Evolutionary conservation across 768 basidiomycete species (phyloP).

Genomic region (Suillus lakei): DNA sequence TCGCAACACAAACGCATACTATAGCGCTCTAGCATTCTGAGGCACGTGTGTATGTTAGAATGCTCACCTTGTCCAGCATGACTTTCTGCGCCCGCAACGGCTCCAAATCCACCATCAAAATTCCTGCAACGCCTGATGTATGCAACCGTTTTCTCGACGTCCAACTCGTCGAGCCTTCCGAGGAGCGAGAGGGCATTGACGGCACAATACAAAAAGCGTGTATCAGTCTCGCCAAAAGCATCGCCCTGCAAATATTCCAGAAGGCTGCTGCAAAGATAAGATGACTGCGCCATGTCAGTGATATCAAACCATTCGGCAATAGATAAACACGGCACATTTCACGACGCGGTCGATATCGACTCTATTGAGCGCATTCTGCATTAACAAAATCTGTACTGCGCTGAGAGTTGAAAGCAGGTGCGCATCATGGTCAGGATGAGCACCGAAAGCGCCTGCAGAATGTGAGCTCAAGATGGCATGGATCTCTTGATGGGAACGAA

Average conservation of each 20-base stretch:
- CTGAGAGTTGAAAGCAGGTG: conserved; percentile 87
- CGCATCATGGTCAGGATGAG: conserved; percentile 92
- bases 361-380: conserved; percentile 78
- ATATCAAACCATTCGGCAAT: not conserved
- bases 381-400: conserved; percentile 90
- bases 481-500: conserved; percentile 19
- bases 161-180: conserved; percentile 70
- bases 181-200: conserved; percentile 83
- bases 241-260: conserved; percentile 93
- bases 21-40: not conserved
- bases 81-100: conserved; percentile 82
- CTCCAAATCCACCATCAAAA: conserved; percentile 96
- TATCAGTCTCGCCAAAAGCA: conserved; percentile 88
- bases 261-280: conserved; percentile 80
- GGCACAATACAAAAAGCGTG: conserved; percentile 90
- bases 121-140: conserved; percentile 85
- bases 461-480: conserved; percentile 10
- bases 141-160: conserved; percentile 65
- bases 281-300: conserved; percentile 59
- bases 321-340: conserved; percentile 57
- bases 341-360: conserved; percentile 73
- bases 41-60: not conserved
- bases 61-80: conserved; percentile 86
- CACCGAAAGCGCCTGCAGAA: conserved; percentile 81
- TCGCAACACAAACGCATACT: conserved; percentile 92